Evolutionary conservation across 78 protist genomes (phyloP).

Genomic region (Isochrysis galbana): DNA sequence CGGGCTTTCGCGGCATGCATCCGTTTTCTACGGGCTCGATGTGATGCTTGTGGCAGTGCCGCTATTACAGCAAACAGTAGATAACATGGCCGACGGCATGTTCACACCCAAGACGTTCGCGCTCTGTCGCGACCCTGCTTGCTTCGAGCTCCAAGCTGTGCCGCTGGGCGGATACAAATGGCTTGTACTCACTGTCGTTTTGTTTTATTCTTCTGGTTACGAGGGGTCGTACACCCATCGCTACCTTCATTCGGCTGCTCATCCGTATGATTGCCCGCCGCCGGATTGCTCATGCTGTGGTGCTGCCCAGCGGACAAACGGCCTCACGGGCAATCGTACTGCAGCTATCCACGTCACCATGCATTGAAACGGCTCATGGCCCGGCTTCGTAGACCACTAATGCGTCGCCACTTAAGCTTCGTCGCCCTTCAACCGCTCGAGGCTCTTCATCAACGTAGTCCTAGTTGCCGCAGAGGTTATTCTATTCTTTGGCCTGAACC

Average conservation of each 20-base stretch:
- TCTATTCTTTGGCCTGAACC: too few species aligned
- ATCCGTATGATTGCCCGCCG: neutral
- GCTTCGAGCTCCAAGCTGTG: neutral
- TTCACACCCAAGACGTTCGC: neutral
- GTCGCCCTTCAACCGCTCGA: too few species aligned
- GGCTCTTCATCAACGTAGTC: too few species aligned
- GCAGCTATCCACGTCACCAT: too few species aligned
- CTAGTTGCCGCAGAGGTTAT: too few species aligned
- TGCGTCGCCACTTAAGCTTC: too few species aligned
- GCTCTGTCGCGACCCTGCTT: neutral
- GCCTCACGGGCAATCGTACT: too few species aligned
- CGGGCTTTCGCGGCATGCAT: neutral
- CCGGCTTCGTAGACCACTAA: too few species aligned
- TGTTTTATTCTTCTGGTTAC: neutral
- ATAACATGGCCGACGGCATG: neutral
- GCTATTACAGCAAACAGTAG: neutral
- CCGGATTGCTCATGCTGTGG: neutral
- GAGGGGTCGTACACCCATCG: neutral
- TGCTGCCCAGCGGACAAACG: too few species aligned
- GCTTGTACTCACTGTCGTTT: neutral
- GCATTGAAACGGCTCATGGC: too few species aligned
- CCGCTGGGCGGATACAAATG: neutral
- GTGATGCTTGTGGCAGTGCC: conserved; percentile 6
- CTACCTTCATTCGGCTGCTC: neutral
- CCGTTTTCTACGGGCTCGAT: neutral